phyloP scores from a whole-genome alignment of 2,329 filamentous ascomycete genomes.

The Ascochyta viciae-villosae region DNA sequence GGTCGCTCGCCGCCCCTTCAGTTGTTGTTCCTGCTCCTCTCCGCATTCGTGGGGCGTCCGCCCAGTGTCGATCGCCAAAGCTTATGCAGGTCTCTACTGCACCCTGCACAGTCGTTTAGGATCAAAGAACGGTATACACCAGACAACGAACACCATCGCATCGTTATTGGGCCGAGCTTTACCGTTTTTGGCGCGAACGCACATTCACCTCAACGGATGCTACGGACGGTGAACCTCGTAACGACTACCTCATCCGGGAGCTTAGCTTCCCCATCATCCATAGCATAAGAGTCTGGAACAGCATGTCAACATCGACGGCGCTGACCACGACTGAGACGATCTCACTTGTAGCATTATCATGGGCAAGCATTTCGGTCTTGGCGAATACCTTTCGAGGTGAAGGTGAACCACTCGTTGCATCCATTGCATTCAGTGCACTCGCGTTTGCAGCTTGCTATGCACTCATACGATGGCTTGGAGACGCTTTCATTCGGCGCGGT shows the following conservation, averaged over 20 bases:
- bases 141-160: not conserved
- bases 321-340: slow-evolving; percentile 63
- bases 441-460: slow-evolving; percentile 83
- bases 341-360: slow-evolving; percentile 68
- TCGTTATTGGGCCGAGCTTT: slow-evolving; percentile 3
- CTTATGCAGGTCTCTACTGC: slow-evolving; percentile 15
- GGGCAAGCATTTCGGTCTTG: slow-evolving; percentile 75
- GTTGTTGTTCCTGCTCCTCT: slow-evolving; percentile 18
- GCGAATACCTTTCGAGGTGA: slow-evolving; percentile 81
- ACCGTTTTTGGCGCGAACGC: slow-evolving; percentile 10
- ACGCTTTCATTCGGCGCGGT: slow-evolving; percentile 85
- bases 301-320: slow-evolving; percentile 31
- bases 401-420: slow-evolving; percentile 88
- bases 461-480: slow-evolving; percentile 91
- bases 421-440: slow-evolving; percentile 82
- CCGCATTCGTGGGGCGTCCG: slow-evolving; percentile 15
- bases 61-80: slow-evolving; percentile 16
- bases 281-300: slow-evolving; percentile 9
- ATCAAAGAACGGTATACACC: slow-evolving; percentile 5
- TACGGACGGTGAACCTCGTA: slow-evolving; percentile 8
- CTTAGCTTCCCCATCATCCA: slow-evolving; percentile 21
- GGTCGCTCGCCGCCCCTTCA: slow-evolving; percentile 24
- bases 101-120: slow-evolving; percentile 8
- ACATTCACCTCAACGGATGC: slow-evolving; percentile 14
- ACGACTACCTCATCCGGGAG: slow-evolving; percentile 11